These are phyloP conservation scores for Fusarium sublunatum DNA, from an alignment of 2,329 filamentous ascomycete species.

Conservation along the genomic window DNA sequence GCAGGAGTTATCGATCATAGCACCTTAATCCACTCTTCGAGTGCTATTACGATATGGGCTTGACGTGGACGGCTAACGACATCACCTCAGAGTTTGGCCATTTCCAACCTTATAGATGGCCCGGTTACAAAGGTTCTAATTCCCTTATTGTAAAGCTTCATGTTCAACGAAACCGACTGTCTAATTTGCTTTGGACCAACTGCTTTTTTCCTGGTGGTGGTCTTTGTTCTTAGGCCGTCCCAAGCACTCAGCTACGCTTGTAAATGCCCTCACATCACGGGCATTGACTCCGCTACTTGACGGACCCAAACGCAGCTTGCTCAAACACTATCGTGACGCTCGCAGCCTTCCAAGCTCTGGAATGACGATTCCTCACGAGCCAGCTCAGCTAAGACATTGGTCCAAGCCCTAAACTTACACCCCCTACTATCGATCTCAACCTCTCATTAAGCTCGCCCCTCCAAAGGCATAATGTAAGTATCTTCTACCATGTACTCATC, in stretches of 20 bases:
- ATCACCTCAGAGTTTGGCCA: neutral
- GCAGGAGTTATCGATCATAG: neutral
- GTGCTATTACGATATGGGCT: neutral
- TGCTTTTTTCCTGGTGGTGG: too few species aligned
- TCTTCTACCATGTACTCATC: slow-evolving; percentile 15
- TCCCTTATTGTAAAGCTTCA: too few species aligned
- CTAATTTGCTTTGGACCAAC: too few species aligned
- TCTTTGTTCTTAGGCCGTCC: too few species aligned
- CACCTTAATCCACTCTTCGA: neutral
- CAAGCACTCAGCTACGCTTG: neutral
- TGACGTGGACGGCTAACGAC: neutral
- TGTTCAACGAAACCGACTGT: too few species aligned
- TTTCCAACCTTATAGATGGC: neutral
- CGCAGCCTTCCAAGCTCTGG: slow-evolving; percentile 1
- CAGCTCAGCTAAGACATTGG: slow-evolving; percentile 4
- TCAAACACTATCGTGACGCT: neutral
- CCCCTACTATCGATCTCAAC: slow-evolving; percentile 16
- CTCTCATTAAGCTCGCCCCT: slow-evolving; percentile 5
- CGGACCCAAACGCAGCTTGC: slow-evolving; percentile 3
- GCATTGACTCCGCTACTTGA: slow-evolving; percentile 1
- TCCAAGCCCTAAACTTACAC: slow-evolving; percentile 27
- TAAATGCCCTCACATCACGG: slow-evolving; percentile 11
- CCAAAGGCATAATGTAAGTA: slow-evolving; percentile 20
- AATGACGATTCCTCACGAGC: slow-evolving; percentile 16
- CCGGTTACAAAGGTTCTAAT: neutral